Evolutionary conservation across 495 filamentous ascomycete genomes (phyloP).

Genomic region (Xylaria castorea): DNA sequence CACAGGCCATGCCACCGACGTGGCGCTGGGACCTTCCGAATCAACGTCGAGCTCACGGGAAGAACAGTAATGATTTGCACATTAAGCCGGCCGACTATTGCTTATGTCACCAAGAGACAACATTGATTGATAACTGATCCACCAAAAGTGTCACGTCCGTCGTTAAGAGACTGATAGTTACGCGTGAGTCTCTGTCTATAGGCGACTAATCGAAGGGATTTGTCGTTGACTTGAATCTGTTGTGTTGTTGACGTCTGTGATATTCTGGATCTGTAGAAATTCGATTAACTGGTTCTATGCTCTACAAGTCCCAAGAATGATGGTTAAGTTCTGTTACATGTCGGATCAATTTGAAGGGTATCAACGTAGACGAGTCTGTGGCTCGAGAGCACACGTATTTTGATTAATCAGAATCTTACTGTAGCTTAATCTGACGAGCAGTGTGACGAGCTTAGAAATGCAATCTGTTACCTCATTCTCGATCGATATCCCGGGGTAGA

Average conservation of each 20-base stretch:
- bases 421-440: neutral
- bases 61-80: slow-evolving; percentile 17
- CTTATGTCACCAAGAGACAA: neutral
- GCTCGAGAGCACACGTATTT: neutral
- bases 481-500: neutral
- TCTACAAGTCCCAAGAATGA: neutral
- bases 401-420: neutral
- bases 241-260: neutral
- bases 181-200: neutral
- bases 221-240: neutral
- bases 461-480: neutral
- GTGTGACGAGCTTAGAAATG: neutral
- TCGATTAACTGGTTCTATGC: neutral
- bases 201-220: neutral
- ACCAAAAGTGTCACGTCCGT: neutral
- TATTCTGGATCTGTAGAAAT: neutral
- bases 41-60: neutral
- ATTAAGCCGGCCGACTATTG: neutral
- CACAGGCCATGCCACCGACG: neutral
- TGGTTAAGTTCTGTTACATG: neutral
- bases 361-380: neutral
- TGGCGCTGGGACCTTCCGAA: neutral
- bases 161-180: neutral
- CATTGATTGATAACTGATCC: neutral
- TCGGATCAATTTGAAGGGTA: neutral